These are phyloP conservation scores for Colletotrichum tropicicola DNA, from an alignment of 2,329 filamentous ascomycete genomes.

Conservation along the genomic window DNA sequence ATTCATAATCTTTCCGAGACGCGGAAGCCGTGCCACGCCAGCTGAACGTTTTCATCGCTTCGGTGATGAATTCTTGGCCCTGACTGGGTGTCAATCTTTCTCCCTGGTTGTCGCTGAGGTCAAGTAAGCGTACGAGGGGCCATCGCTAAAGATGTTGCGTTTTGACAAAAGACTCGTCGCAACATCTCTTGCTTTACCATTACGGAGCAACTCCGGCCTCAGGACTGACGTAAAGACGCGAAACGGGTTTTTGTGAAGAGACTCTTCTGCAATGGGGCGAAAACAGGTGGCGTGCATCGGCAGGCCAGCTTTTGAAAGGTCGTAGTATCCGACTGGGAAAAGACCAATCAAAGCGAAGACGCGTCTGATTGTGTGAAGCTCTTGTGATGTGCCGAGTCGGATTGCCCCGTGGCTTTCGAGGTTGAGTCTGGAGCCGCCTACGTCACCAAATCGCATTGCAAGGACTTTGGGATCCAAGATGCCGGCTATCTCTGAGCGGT, in stretches of 20 bases:
- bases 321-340: conserved; percentile 60
- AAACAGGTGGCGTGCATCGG: conserved; percentile 62
- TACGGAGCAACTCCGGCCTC: conserved; percentile 49
- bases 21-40: conserved; percentile 54
- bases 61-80: conserved; percentile 44
- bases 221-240: conserved; percentile 46
- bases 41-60: conserved; percentile 55
- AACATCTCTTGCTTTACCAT: conserved; percentile 38
- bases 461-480: neutral
- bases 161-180: conserved; percentile 42
- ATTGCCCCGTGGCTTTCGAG: conserved; percentile 55
- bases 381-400: conserved; percentile 52
- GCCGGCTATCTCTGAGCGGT: conserved; percentile 15
- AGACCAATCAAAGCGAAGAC: conserved; percentile 57
- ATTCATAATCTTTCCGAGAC: conserved; percentile 48
- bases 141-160: conserved; percentile 50
- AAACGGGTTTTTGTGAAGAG: conserved; percentile 53
- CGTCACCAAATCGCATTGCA: conserved; percentile 31
- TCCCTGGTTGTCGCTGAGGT: conserved; percentile 34
- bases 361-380: conserved; percentile 50
- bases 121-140: conserved; percentile 41
- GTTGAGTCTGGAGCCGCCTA: conserved; percentile 26
- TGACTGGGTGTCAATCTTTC: conserved; percentile 35
- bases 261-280: conserved; percentile 45
- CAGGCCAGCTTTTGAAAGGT: conserved; percentile 53